Evolutionary conservation across 2,329 filamentous ascomycete genomes (phyloP).

Genomic region (Botryotinia globosa): DNA sequence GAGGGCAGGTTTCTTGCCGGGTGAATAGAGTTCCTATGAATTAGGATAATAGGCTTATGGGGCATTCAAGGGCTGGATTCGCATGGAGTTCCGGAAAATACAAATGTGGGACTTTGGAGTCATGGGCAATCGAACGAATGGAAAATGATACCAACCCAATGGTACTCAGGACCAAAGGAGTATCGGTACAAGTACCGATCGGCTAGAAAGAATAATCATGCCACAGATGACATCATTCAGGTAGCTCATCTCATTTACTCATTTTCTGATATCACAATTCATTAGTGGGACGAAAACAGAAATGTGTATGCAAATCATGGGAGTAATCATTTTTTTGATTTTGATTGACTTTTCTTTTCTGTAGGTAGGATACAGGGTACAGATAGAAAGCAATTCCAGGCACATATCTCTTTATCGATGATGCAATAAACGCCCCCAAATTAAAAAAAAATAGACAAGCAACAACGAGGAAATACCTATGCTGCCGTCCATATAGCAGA

Average conservation of each 20-base stretch:
- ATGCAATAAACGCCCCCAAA: background rate
- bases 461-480: background rate
- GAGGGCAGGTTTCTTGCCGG: background rate
- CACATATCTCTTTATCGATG: constrained; percentile 7
- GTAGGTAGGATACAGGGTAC: constrained; percentile 3
- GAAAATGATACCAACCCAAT: background rate
- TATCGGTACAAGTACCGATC: background rate
- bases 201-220: background rate
- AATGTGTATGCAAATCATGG: background rate
- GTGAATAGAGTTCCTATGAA: background rate
- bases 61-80: constrained; percentile 6
- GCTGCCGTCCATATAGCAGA: background rate
- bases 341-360: background rate
- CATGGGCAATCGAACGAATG: constrained; percentile 3
- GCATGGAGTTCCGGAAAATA: constrained; percentile 11
- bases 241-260: background rate
- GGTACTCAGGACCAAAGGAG: background rate
- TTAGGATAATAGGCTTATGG: background rate
- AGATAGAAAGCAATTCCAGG: constrained; percentile 1
- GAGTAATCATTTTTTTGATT: background rate
- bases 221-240: background rate
- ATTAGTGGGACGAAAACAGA: background rate
- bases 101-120: constrained; percentile 4
- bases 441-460: background rate
- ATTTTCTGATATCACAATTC: background rate